Conservation (phyloP, 2,329 filamentous ascomycete species). For the Trichoderma brevicompactum region DNA sequence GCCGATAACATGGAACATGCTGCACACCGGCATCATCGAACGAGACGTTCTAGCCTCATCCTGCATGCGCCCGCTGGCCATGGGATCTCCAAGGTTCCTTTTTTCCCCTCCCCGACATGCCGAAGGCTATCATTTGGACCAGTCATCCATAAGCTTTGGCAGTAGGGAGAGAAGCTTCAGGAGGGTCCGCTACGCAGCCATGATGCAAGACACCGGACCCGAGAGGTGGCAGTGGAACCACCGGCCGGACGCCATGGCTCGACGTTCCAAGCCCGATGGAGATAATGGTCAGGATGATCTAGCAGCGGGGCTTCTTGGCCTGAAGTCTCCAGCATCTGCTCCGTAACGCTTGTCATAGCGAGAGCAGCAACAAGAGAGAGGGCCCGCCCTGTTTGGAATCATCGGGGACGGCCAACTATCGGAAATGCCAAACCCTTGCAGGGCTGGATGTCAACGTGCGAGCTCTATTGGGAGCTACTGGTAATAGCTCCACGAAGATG, state of each 20-base stretch:
- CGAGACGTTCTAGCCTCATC: slow-evolving; percentile 10
- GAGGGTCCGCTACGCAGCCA: slow-evolving; percentile 25
- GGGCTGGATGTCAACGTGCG: slow-evolving; percentile 24
- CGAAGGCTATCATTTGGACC: not conserved
- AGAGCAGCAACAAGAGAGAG: not conserved
- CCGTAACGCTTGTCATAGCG: not conserved
- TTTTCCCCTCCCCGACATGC: slow-evolving; percentile 24
- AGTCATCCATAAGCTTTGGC: not conserved
- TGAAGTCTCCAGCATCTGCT: not conserved
- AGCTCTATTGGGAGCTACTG: slow-evolving; percentile 21
- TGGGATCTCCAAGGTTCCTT: not conserved
- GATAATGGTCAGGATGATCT: slow-evolving; percentile 15
- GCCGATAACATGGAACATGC: slow-evolving; percentile 1
- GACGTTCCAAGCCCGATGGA: not conserved
- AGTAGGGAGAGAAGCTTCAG: slow-evolving; percentile 8
- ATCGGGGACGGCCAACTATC: not conserved
- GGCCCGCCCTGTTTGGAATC: slow-evolving; percentile 22
- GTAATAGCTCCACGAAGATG: not conserved
- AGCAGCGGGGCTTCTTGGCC: not conserved
- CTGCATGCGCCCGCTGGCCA: slow-evolving; percentile 10
- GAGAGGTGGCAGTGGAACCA: slow-evolving; percentile 8
- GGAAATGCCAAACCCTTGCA: not conserved
- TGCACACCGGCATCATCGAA: not conserved
- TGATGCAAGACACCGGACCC: slow-evolving; percentile 26
- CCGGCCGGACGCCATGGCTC: slow-evolving; percentile 22